Base-by-base conservation (phyloP, 2,329 filamentous ascomycete genomes). In the Pseudocercospora musae region DNA sequence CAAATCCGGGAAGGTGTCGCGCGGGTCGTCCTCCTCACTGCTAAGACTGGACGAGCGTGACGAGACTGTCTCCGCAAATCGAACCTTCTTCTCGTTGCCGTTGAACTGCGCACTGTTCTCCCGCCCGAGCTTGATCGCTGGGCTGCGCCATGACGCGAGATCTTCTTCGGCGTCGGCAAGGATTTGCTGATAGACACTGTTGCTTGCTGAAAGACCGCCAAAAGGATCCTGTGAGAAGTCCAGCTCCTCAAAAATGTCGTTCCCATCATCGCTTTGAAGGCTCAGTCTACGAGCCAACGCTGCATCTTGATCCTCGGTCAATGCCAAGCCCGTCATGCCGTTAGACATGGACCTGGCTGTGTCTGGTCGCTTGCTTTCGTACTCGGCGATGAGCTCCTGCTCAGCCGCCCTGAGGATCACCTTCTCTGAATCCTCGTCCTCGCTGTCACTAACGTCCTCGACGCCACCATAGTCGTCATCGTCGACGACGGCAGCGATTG, bases 1-100 rank as follows among this genome's bases (percentile, higher is more conserved):
- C 8, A 76, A 69, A 60, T 76, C 74, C 8, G 74, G 74, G 56
- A 73, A 76, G n/a, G 67, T 61, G 15, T 73, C 71, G 29, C 68
- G 59, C n/a, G 70, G 67, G 61, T 73, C 70, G 11, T 73, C 69
- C 31, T 71, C 69, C 31, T 73, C 72, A 46, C 69, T 74, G 55
- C 70, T 73, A 46, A 70, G 61, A 59, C 71, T 73, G n/a, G 71
- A 71, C 9, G 66, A 69, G n/a, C 70, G 64, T n/a, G 68, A 68
- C 8, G 68, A 71, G n/a, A 66, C 62, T 9, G 69, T 68, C 53
- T 75, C 73, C 44, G 71, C 66, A 52, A 76, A 76, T 11, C 74
- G 73, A 11, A 76, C 74, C 29, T 69, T 72, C 62, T 75, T 75
- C 57, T 71, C 71, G 7, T 64, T 70, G 18, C 59, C 63, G 9